Percentiles rank a stretch among this genome's conserved stretches.
phyloP scores from a whole-genome alignment of 129 eudicot genomes.

The Chrysanthemum lavandulifolium region DNA sequence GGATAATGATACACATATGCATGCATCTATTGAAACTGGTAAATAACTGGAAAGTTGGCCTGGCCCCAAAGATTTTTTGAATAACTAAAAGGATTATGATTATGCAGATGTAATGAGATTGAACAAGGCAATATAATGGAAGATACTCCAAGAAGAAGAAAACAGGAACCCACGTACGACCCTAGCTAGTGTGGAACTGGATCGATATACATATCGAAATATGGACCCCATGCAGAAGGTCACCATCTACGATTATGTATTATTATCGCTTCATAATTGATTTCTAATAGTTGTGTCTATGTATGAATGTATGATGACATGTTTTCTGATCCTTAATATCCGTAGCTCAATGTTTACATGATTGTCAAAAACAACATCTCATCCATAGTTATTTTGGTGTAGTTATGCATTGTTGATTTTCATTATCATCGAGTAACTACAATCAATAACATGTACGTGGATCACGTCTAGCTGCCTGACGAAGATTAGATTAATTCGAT shows the following conservation, averaged over 20 bases:
- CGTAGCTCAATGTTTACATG: too few relatives aligned
- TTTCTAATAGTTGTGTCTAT: not conserved
- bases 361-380: too few relatives aligned
- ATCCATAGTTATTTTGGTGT: too few relatives aligned
- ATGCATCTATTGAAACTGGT: not conserved
- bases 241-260: conserved; percentile 1
- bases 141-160: conserved; percentile 18
- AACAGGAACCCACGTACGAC: not conserved
- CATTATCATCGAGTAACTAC: too few relatives aligned
- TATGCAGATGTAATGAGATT: conserved; percentile 19
- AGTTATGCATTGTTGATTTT: too few relatives aligned
- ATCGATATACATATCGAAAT: not conserved
- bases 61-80: not conserved
- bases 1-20: not conserved
- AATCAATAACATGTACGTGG: too few relatives aligned
- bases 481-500: too few relatives aligned
- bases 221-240: conserved; percentile 9
- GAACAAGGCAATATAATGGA: conserved; percentile 3
- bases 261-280: not conserved
- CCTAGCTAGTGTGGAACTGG: conserved; percentile 15
- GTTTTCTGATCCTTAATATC: too few relatives aligned
- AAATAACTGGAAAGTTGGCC: conserved; percentile 23
- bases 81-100: not conserved
- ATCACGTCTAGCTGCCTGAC: too few relatives aligned
- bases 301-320: not conserved